phyloP scores from a whole-genome alignment of 2,329 filamentous ascomycete genomes.

The Cladophialophora exuberans region DNA sequence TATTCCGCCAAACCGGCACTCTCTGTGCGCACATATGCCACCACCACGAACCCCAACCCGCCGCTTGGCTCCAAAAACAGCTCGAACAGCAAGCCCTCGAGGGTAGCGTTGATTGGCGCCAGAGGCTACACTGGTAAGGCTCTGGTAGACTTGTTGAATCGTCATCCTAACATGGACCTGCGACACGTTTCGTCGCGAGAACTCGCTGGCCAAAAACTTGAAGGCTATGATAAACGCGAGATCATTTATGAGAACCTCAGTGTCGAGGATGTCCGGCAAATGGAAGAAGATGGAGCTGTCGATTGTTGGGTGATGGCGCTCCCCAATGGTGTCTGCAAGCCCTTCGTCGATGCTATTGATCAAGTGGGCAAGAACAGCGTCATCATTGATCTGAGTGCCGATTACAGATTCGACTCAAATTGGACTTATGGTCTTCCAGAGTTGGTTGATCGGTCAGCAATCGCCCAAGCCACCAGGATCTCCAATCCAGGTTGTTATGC shows the following conservation, averaged over 20 bases:
- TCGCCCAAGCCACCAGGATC: constrained; percentile 79
- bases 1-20: constrained; percentile 36
- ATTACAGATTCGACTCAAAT: constrained; percentile 83
- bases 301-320: constrained; percentile 98
- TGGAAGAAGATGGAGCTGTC: constrained; percentile 81
- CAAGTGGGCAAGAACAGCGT: constrained; percentile 71
- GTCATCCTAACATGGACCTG: constrained; percentile 87
- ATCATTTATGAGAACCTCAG: constrained; percentile 90
- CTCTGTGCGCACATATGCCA: constrained; percentile 43
- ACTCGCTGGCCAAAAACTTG: constrained; percentile 79
- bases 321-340: constrained; percentile 92
- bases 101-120: constrained; percentile 85
- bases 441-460: constrained; percentile 73
- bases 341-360: constrained; percentile 87
- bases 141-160: constrained; percentile 82
- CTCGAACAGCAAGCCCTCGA: constrained; percentile 76
- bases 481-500: constrained; percentile 95
- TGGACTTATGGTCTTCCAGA: constrained; percentile 95
- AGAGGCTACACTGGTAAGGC: constrained; percentile 94
- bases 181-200: constrained; percentile 92
- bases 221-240: constrained; percentile 88
- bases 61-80: constrained; percentile 86
- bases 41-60: constrained; percentile 79
- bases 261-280: constrained; percentile 80
- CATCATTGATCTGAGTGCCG: constrained; percentile 92